Conservation (phyloP, 106 monocot genomes). For the Agapanthus africanus region DNA sequence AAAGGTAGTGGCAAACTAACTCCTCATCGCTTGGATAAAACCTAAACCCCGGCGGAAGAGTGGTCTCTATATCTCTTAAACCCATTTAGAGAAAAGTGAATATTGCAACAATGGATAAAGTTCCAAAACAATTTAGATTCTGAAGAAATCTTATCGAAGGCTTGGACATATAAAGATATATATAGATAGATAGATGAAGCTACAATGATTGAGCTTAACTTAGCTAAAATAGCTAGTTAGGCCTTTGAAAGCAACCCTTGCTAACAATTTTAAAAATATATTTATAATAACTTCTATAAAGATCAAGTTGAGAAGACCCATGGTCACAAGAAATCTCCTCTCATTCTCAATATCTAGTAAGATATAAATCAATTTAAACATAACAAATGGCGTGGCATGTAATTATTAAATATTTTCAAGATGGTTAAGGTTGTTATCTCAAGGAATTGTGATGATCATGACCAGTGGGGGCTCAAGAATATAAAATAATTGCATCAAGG, state of each 20-base stretch:
- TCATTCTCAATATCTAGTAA: not conserved
- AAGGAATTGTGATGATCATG: not conserved
- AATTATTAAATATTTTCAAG: constrained; percentile 3
- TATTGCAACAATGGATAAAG: not conserved
- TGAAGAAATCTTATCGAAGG: not conserved
- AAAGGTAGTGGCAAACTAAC: constrained; percentile 75
- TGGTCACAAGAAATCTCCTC: constrained; percentile 12
- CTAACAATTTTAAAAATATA: not conserved
- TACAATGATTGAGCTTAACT: not conserved
- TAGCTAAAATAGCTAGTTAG: not conserved
- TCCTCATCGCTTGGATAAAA: constrained; percentile 92
- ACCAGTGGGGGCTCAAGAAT: constrained; percentile 8
- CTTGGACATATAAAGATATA: not conserved
- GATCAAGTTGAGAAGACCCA: constrained; percentile 1
- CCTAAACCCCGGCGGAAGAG: constrained; percentile 83
- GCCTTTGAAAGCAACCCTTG: constrained; percentile 6
- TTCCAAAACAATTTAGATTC: not conserved
- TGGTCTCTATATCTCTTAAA: constrained; percentile 59
- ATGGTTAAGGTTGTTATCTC: constrained; percentile 6
- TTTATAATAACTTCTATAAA: not conserved
- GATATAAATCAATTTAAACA: not conserved
- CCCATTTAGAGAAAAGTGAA: constrained; percentile 29
- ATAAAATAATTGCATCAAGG: too few species aligned
- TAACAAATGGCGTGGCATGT: not conserved
- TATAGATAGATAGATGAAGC: not conserved